phyloP scores from a whole-genome alignment of 2,329 filamentous ascomycete species.

The Cytospora chrysosperma region DNA sequence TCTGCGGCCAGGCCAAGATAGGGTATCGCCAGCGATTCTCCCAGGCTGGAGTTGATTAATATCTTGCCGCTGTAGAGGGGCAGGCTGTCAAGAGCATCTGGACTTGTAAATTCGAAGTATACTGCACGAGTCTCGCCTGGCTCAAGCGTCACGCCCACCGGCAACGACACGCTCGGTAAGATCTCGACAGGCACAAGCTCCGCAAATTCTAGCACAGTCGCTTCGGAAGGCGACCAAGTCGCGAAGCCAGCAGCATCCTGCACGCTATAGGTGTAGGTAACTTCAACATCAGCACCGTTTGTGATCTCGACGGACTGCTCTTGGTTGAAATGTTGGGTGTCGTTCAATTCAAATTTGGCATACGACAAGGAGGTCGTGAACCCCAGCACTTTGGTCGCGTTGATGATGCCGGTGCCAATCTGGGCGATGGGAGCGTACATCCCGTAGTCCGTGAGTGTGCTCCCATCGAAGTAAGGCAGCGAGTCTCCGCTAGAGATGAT shows the following conservation, averaged over 20 bases:
- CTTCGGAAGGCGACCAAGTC: conserved; percentile 1
- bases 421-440: conserved; percentile 40
- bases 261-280: conserved; percentile 17
- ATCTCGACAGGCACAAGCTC: conserved; percentile 14
- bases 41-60: conserved; percentile 33
- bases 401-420: conserved; percentile 48
- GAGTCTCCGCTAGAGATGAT: conserved; percentile 11
- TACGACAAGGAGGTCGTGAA: conserved; percentile 39
- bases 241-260: conserved; percentile 20
- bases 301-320: conserved; percentile 19
- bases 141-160: conserved; percentile 2
- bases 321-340: conserved; percentile 43
- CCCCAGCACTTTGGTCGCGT: conserved; percentile 45
- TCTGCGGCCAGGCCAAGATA: conserved; percentile 29
- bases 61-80: conserved; percentile 37
- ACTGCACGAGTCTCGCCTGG: conserved; percentile 13
- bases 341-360: conserved; percentile 47
- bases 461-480: conserved; percentile 7
- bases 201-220: background rate
- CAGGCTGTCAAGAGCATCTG: conserved; percentile 31
- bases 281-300: conserved; percentile 14
- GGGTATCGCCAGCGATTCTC: conserved; percentile 34
- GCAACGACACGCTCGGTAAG: conserved; percentile 10
- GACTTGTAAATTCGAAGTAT: conserved; percentile 27
- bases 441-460: conserved; percentile 16